Percentiles rank a stretch among this genome's conserved stretches.
Evolutionary conservation across 352 stramenopile species (phyloP).

Genomic region (Phytophthora pini): DNA sequence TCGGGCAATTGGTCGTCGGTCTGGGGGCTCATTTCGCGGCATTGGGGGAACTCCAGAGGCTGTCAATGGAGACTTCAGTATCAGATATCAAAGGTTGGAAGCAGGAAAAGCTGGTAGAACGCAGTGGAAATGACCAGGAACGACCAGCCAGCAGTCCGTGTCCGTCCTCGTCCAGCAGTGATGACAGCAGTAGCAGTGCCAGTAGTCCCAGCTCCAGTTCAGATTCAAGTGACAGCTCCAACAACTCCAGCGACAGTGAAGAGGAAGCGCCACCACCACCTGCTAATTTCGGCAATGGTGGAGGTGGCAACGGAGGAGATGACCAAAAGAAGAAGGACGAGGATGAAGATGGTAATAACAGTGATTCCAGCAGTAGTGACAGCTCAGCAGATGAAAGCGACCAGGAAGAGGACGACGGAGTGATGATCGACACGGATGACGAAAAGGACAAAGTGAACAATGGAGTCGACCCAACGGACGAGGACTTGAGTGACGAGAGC

Average conservation of each 20-base stretch:
- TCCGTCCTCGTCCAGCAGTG: slow-evolving; percentile 45
- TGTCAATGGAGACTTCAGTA: not conserved
- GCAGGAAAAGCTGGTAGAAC: slow-evolving; percentile 8
- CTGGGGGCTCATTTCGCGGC: slow-evolving; percentile 7
- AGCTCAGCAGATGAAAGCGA: slow-evolving; percentile 36
- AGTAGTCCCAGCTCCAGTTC: slow-evolving; percentile 37
- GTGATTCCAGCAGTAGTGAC: slow-evolving; percentile 47
- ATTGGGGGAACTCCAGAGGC: slow-evolving; percentile 5
- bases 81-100: not conserved
- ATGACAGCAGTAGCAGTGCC: slow-evolving; percentile 30
- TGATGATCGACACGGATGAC: slow-evolving; percentile 59
- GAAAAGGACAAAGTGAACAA: slow-evolving; percentile 56
- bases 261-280: slow-evolving; percentile 26
- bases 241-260: slow-evolving; percentile 41
- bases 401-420: slow-evolving; percentile 40
- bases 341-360: slow-evolving; percentile 33
- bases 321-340: slow-evolving; percentile 38
- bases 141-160: slow-evolving; percentile 43
- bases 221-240: slow-evolving; percentile 35
- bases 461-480: slow-evolving; percentile 43
- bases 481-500: slow-evolving; percentile 52
- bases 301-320: slow-evolving; percentile 25
- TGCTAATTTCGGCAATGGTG: slow-evolving; percentile 8
- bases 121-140: slow-evolving; percentile 29
- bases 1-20: slow-evolving; percentile 10